Evolutionary conservation across 768 basidiomycete genomes (phyloP).

Genomic region (Termitomyces sp.): DNA sequence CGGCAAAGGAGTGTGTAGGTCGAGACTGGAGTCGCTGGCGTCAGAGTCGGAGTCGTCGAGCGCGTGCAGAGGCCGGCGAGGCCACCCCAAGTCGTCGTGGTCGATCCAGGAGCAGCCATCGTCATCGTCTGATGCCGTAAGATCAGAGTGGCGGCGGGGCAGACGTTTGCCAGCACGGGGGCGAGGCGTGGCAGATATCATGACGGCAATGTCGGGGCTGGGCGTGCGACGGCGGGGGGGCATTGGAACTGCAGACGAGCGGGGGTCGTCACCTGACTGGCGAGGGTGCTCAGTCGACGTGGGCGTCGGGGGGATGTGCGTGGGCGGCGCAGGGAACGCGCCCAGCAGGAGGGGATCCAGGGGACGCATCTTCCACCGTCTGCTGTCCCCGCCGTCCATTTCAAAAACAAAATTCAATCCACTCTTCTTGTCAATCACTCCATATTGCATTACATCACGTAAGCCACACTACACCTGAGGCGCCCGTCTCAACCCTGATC

Average conservation of each 20-base stretch:
- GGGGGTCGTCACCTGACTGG: conserved; percentile 30
- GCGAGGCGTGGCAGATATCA: conserved; percentile 18
- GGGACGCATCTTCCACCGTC: not conserved
- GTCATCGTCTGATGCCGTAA: conserved; percentile 9
- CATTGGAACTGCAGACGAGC: conserved; percentile 28
- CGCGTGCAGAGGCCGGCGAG: conserved; percentile 9
- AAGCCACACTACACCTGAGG: not conserved
- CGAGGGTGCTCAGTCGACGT: conserved; percentile 38
- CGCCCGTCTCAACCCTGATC: not conserved
- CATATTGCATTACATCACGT: not conserved
- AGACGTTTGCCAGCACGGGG: not conserved
- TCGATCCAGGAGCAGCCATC: conserved; percentile 18
- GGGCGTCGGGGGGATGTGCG: conserved; percentile 31
- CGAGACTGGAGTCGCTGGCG: conserved; percentile 54
- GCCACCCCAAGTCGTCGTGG: conserved; percentile 15
- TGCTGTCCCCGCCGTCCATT: not conserved
- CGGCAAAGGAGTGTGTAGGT: conserved; percentile 66
- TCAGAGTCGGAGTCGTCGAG: conserved; percentile 22
- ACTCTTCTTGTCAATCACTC: no score
- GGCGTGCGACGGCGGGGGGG: conserved; percentile 4
- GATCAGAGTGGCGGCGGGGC: not conserved
- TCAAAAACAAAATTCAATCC: not conserved
- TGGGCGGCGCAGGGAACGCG: conserved; percentile 36
- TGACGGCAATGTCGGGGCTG: conserved; percentile 21
- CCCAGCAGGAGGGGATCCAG: conserved; percentile 24